phyloP scores from a whole-genome alignment of 2,329 filamentous ascomycete species.

The Xylariaceae sp. region DNA sequence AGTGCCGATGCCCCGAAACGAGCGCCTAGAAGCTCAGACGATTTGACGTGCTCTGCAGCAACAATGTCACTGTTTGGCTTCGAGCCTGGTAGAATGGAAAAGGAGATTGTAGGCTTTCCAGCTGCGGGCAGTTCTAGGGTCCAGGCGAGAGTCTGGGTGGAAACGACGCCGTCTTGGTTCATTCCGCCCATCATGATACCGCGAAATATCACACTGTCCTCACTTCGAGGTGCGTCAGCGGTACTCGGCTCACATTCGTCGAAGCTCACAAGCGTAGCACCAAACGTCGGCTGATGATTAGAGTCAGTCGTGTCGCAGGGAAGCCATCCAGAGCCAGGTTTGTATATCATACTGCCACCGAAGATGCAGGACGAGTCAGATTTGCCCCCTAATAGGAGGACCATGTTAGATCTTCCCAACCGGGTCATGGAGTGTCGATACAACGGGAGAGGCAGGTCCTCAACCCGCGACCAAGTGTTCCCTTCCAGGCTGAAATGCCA shows the following conservation, averaged over 20 bases:
- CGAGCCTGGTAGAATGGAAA: conserved; percentile 11
- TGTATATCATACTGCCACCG: conserved; percentile 46
- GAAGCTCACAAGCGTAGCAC: conserved; percentile 31
- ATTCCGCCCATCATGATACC: conserved; percentile 72
- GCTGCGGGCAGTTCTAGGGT: conserved; percentile 27
- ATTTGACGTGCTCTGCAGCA: conserved; percentile 1
- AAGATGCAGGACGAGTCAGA: conserved; percentile 39
- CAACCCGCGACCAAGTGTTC: conserved; percentile 53
- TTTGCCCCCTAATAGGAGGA: conserved; percentile 58
- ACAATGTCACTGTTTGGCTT: neutral
- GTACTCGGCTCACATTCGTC: conserved; percentile 15
- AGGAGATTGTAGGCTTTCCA: conserved; percentile 23
- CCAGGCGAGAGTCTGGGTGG: conserved; percentile 60
- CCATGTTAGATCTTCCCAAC: conserved; percentile 39
- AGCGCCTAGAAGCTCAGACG: conserved; percentile 13
- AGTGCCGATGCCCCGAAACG: conserved; percentile 38
- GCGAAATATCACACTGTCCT: conserved; percentile 25
- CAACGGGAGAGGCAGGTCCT: conserved; percentile 60
- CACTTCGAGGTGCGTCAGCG: conserved; percentile 7
- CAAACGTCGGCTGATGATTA: conserved; percentile 33
- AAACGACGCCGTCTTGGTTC: conserved; percentile 52
- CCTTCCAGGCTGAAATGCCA: conserved; percentile 59
- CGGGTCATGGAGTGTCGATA: conserved; percentile 66
- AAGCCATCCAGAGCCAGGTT: conserved; percentile 39
- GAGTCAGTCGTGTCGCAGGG: conserved; percentile 31